These are phyloP conservation scores for Penicillium malachiteum DNA, from an alignment of 495 filamentous ascomycete species.

Conservation along the genomic window DNA sequence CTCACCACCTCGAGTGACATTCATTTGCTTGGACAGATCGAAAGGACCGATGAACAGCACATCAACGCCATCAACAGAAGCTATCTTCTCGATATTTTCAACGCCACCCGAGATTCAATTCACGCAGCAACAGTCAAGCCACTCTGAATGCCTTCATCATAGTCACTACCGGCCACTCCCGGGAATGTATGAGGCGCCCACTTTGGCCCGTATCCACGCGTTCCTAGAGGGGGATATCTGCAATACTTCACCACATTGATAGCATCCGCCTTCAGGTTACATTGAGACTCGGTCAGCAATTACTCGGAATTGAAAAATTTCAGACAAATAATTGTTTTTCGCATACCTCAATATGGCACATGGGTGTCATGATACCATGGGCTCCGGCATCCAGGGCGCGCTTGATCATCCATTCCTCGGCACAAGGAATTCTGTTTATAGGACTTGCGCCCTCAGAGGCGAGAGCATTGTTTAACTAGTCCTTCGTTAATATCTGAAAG, in stretches of 20 bases:
- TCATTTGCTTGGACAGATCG: slow-evolving; percentile 41
- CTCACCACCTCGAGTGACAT: slow-evolving; percentile 35
- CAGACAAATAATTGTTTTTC: too few species aligned
- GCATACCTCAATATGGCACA: slow-evolving; percentile 30
- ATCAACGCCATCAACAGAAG: slow-evolving; percentile 42
- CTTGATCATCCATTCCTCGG: slow-evolving; percentile 72
- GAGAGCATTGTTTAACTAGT: slow-evolving; percentile 49
- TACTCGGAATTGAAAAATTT: too few species aligned
- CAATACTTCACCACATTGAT: slow-evolving; percentile 57
- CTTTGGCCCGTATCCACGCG: slow-evolving; percentile 67
- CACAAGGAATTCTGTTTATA: slow-evolving; percentile 64
- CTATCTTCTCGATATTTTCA: slow-evolving; percentile 51
- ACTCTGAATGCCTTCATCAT: slow-evolving; percentile 36
- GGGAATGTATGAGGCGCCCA: slow-evolving; percentile 48
- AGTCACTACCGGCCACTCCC: slow-evolving; percentile 30
- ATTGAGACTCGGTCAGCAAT: too few species aligned
- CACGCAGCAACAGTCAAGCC: slow-evolving; percentile 43
- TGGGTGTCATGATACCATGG: slow-evolving; percentile 56
- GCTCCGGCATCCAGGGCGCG: slow-evolving; percentile 69
- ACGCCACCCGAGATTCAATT: slow-evolving; percentile 48
- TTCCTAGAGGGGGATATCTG: slow-evolving; percentile 66
- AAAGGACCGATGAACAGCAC: slow-evolving; percentile 61
- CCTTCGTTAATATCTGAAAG: not conserved
- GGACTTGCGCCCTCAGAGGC: slow-evolving; percentile 64
- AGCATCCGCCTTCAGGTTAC: slow-evolving; percentile 40